phyloP scores from a whole-genome alignment of 441 rosid species.

The Populus tomentosa region DNA sequence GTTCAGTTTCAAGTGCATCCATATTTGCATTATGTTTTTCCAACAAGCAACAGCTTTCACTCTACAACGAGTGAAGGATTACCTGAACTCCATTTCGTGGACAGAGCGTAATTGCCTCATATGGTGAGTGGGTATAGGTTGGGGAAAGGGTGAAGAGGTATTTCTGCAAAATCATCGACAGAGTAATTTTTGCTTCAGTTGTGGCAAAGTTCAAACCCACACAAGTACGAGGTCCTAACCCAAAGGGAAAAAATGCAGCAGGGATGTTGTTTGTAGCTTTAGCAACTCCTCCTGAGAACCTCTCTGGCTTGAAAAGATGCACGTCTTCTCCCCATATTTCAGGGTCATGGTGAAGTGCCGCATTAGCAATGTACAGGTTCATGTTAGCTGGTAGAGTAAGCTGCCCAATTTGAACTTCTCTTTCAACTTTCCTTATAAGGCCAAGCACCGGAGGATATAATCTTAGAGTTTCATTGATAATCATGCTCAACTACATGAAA shows the following conservation, averaged over 20 bases:
- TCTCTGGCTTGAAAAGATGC: slow-evolving; percentile 40
- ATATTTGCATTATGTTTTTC: not conserved
- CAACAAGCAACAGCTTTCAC: not conserved
- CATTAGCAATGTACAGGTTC: slow-evolving; percentile 14
- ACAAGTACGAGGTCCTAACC: slow-evolving; percentile 37
- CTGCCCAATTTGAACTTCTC: slow-evolving; percentile 23
- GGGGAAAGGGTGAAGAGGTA: slow-evolving; percentile 38
- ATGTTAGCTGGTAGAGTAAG: slow-evolving; percentile 27
- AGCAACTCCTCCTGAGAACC: slow-evolving; percentile 41
- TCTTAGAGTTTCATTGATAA: slow-evolving; percentile 21
- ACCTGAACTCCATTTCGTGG: slow-evolving; percentile 41
- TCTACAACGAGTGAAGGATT: slow-evolving; percentile 12
- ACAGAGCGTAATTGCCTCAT: not conserved
- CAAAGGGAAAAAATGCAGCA: slow-evolving; percentile 36
- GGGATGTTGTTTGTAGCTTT: slow-evolving; percentile 39
- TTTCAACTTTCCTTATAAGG: slow-evolving; percentile 13
- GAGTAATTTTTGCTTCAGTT: slow-evolving; percentile 29
- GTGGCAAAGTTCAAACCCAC: slow-evolving; percentile 40
- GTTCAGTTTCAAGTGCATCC: not conserved
- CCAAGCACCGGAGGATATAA: slow-evolving; percentile 28
- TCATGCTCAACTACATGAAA: slow-evolving; percentile 13
- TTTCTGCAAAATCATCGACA: slow-evolving; percentile 47
- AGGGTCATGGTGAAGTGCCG: slow-evolving; percentile 34
- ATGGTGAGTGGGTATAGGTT: slow-evolving; percentile 36
- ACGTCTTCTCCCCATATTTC: slow-evolving; percentile 42